phyloP scores from a whole-genome alignment of 2,329 filamentous ascomycete species.

The Cordyceps pruinosa region DNA sequence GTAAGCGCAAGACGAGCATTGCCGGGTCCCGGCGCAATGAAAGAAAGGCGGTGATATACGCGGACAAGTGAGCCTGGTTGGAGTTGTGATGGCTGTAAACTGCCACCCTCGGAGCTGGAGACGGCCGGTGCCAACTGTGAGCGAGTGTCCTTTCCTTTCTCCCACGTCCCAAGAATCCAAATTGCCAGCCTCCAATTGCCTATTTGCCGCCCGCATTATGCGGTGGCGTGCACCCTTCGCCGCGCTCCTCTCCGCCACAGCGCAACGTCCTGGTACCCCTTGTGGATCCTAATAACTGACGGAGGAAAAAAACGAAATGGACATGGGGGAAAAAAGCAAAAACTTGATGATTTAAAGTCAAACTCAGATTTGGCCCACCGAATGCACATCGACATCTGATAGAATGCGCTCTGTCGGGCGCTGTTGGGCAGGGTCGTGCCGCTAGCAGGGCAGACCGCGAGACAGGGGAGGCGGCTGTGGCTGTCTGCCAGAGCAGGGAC shows the following conservation, averaged over 20 bases:
- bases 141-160: too few species aligned
- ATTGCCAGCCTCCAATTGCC: neutral
- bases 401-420: neutral
- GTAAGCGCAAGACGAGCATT: too few species aligned
- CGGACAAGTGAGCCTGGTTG: too few species aligned
- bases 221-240: neutral
- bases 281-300: neutral
- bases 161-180: too few species aligned
- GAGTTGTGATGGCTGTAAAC: too few species aligned
- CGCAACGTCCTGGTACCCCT: neutral
- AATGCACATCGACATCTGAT: neutral
- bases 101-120: too few species aligned
- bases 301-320: neutral
- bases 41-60: too few species aligned
- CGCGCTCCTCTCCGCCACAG: neutral
- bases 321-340: neutral
- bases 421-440: neutral
- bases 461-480: neutral
- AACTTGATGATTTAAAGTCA: neutral
- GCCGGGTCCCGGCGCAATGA: too few species aligned
- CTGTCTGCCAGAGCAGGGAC: neutral
- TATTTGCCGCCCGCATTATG: neutral
- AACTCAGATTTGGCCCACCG: constrained; percentile 6
- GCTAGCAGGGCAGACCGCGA: neutral
- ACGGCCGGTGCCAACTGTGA: too few species aligned